phyloP scores from a whole-genome alignment of 176 grass and related monocot species.

The Cocos nucifera region DNA sequence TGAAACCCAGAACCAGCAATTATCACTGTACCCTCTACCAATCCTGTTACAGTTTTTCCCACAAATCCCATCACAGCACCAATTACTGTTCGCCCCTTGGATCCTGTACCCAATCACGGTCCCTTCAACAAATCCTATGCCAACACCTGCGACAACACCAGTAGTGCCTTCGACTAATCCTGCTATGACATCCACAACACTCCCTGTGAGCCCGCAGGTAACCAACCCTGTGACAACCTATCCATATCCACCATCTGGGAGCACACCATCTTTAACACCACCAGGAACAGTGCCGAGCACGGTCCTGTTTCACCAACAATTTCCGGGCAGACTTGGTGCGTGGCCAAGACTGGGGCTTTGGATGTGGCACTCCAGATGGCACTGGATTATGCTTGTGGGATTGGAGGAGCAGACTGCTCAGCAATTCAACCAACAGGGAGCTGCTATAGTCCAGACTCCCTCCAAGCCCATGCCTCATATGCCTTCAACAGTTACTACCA shows the following conservation, averaged over 20 bases:
- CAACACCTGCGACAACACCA: background rate
- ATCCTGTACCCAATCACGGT: constrained; percentile 44
- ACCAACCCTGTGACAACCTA: constrained; percentile 27
- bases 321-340: constrained; percentile 62
- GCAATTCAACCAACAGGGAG: constrained; percentile 62
- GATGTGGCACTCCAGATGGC: constrained; percentile 45
- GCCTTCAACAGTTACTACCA: constrained; percentile 97
- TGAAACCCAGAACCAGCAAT: constrained; percentile 1
- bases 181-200: background rate
- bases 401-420: constrained; percentile 79
- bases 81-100: constrained; percentile 50
- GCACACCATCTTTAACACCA: constrained; percentile 34
- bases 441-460: constrained; percentile 76
- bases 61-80: constrained; percentile 33
- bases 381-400: constrained; percentile 80
- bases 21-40: constrained; percentile 20
- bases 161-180: constrained; percentile 19
- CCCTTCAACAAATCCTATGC: constrained; percentile 11
- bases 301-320: constrained; percentile 20
- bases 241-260: constrained; percentile 43
- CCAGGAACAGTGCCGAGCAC: constrained; percentile 22
- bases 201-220: constrained; percentile 9
- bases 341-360: constrained; percentile 49
- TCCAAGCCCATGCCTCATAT: constrained; percentile 77
- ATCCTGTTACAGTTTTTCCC: constrained; percentile 21